Percentiles rank a stretch among this genome's conserved stretches.
phyloP scores from a whole-genome alignment of 176 grass and related monocot species.

The Juncus inflexus region DNA sequence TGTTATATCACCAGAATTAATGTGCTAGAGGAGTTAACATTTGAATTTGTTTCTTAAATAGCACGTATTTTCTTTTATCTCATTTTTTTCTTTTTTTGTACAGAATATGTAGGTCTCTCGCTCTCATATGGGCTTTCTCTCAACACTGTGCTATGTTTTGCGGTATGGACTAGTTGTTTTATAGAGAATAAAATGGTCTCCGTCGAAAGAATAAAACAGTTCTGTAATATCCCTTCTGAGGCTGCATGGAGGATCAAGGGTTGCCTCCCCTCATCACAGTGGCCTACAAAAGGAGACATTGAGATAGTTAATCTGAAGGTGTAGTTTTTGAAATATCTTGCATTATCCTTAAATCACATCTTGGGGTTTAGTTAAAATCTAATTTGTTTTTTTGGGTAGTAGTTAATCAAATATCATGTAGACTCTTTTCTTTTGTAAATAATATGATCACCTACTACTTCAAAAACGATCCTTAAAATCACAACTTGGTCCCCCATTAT shows the following conservation, averaged over 20 bases:
- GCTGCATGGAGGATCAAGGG: slow-evolving; percentile 72
- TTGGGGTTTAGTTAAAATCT: too few species aligned
- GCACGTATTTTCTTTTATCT: not conserved
- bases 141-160: slow-evolving; percentile 66
- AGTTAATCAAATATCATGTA: too few species aligned
- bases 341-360: not conserved
- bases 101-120: slow-evolving; percentile 89
- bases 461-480: too few species aligned
- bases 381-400: too few species aligned
- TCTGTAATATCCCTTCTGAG: slow-evolving; percentile 82
- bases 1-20: too few species aligned
- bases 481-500: too few species aligned
- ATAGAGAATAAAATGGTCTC: slow-evolving; percentile 96
- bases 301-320: slow-evolving; percentile 80
- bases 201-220: slow-evolving; percentile 95
- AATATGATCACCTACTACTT: too few species aligned
- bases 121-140: slow-evolving; percentile 95
- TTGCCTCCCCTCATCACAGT: slow-evolving; percentile 55
- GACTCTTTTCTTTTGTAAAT: too few species aligned
- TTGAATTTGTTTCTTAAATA: too few species aligned
- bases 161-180: slow-evolving; percentile 83
- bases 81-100: slow-evolving; percentile 16
- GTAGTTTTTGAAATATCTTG: not conserved
- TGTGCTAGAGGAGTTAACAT: too few species aligned
- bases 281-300: slow-evolving; percentile 77